These are phyloP conservation scores for Erodium moschatum DNA, from an alignment of 441 rosid species.

Conservation along the genomic window DNA sequence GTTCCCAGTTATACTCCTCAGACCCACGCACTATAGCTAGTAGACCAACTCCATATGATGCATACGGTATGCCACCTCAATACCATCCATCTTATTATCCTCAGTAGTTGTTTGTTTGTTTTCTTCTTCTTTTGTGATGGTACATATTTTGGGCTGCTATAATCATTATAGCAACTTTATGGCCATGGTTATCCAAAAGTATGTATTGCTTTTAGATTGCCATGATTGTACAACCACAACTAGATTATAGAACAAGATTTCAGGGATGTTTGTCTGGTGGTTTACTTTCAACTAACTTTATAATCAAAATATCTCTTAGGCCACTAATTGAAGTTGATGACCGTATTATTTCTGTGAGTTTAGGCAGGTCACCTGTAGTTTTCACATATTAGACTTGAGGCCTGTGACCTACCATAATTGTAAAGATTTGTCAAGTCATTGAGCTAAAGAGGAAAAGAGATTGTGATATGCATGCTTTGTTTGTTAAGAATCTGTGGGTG, in stretches of 20 bases:
- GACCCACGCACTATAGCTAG: conserved; percentile 28
- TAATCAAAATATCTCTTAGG: background rate
- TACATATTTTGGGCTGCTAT: conserved; percentile 16
- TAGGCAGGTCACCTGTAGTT: background rate
- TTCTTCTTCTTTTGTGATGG: conserved; percentile 8
- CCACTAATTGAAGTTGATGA: background rate
- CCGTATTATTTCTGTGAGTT: background rate
- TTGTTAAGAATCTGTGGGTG: no score
- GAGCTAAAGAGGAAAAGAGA: no score
- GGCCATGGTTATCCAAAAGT: conserved; percentile 22
- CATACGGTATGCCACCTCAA: conserved; percentile 38
- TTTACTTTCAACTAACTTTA: background rate
- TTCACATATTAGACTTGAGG: background rate
- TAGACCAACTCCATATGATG: conserved; percentile 35
- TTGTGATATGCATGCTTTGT: no score
- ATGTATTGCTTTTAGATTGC: conserved; percentile 15
- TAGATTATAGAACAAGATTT: conserved; percentile 7
- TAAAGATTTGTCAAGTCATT: no score
- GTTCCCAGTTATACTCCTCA: conserved; percentile 7
- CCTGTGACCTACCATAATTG: background rate
- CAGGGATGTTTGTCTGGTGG: conserved; percentile 16
- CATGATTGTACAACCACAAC: conserved; percentile 12
- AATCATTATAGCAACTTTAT: conserved; percentile 8
- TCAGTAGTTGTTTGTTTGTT: conserved; percentile 26
- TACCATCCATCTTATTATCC: conserved; percentile 41